A percentile compares a stretch with the other conserved stretches of the same genome.
Evolutionary conservation across 192 early-diverging fungal genomes (phyloP).

Genomic region (Backusella parvicylindrica): DNA sequence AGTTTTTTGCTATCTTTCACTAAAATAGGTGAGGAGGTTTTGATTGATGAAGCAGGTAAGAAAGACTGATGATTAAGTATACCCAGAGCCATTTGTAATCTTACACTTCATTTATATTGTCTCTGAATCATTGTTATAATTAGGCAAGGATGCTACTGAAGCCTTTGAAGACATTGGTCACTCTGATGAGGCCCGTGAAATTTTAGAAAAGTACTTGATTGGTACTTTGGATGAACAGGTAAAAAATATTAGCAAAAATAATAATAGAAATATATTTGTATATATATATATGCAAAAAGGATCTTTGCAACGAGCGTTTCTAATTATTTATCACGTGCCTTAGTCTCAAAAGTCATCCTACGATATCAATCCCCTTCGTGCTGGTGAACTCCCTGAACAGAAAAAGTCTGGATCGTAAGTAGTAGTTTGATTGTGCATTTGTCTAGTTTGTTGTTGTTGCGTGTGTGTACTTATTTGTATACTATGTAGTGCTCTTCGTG

Average conservation of each 20-base stretch:
- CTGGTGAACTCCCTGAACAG: slow-evolving; percentile 27
- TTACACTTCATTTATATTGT: neutral
- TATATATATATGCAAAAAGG: neutral
- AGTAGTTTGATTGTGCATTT: neutral
- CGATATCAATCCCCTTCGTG: slow-evolving; percentile 14
- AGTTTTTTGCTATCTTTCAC: neutral
- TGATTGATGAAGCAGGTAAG: slow-evolving; percentile 84
- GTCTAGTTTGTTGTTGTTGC: neutral
- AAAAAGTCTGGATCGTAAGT: slow-evolving; percentile 29
- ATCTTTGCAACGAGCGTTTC: neutral
- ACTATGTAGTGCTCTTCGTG: slow-evolving; percentile 19
- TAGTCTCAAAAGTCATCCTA: neutral
- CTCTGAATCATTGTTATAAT: neutral
- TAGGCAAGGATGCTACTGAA: slow-evolving; percentile 83
- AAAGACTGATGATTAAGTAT: neutral
- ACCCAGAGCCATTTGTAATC: neutral
- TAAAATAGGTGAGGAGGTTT: slow-evolving; percentile 84
- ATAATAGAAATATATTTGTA: neutral
- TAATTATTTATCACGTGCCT: neutral
- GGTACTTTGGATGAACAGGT: slow-evolving; percentile 32
- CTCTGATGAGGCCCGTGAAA: slow-evolving; percentile 87
- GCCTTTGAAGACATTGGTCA: slow-evolving; percentile 96
- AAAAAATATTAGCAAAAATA: slow-evolving; percentile 4
- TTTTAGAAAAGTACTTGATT: slow-evolving; percentile 48
- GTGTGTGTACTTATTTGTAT: neutral